Base-by-base conservation (phyloP, 2,329 filamentous ascomycete species). In the Chaetomium globosum region DNA sequence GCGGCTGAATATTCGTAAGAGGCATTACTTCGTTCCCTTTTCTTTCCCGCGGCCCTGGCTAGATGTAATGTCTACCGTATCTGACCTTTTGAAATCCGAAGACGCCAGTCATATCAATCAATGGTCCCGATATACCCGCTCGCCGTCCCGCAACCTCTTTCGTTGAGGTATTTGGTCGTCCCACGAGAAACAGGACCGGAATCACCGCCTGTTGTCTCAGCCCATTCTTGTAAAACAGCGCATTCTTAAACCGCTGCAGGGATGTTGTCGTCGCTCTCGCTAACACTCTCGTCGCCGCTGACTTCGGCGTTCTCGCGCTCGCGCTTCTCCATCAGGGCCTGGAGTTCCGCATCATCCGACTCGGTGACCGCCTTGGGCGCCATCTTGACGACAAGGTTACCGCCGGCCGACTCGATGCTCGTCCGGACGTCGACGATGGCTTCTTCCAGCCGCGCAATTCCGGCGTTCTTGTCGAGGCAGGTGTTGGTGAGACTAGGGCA, bases 291-390 rank as follows among this genome's bases (percentile, higher is more conserved):
- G 77, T 99, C 96, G 75, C 95, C 95, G 78, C 93, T 97, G 75
- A 99, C 92, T 79, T 99, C 92, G 77, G 92, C 91, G 80, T 99
- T 99, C 86, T 98, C 94, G 71, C 92, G 89, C 83, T 97, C 95
- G 71, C 91, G 89, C 89, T 98, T 97, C 85, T 98, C 95, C 95
- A 99, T 99, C 70, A 99, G 86, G 60, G 94, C 95, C 79, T 97
- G 93, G 71, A 99, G 84, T 80, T 97, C 93, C 30, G 94, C 95
- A 75, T 99, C 95, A 74, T 99, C 96, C 78, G 93, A 96, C 85
- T 98, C 96, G 1, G 95, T 99, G 68, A 99, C 95, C 4, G 96
- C 95, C 88, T 98, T 98, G 72, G 95, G 95, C 74, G 95, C 93
- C 95, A 99, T 99, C 87, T 96, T 97, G 73, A 97, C 90, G 52